A percentile compares a stretch with the other conserved stretches of the same genome.
Conservation (phyloP, 2,329 filamentous ascomycete genomes). For the Diplodia mutila region DNA sequence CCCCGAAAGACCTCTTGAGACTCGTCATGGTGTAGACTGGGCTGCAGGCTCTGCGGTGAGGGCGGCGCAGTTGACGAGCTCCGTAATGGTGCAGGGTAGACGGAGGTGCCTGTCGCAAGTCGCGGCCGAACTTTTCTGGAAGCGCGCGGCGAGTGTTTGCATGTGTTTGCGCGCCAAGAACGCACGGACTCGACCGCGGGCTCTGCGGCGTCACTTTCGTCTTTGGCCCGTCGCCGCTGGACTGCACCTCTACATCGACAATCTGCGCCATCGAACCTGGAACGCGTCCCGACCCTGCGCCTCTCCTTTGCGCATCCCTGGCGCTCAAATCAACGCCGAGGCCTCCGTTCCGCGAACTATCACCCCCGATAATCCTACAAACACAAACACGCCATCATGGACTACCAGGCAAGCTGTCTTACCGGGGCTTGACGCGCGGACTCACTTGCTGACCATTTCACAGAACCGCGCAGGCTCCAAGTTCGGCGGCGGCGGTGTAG, state of each 20-base stretch:
- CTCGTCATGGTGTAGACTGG: slow-evolving; percentile 57
- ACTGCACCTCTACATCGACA: not conserved
- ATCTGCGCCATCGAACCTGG: not conserved
- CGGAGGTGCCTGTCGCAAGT: slow-evolving; percentile 7
- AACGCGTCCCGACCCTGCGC: not conserved
- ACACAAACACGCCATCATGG: slow-evolving; percentile 12
- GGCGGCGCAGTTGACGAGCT: not conserved
- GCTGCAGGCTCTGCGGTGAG: not conserved
- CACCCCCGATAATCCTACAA: not conserved
- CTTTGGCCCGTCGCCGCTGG: slow-evolving; percentile 6
- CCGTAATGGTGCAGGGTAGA: not conserved
- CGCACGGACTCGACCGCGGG: slow-evolving; percentile 1
- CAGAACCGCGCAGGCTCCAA: slow-evolving; percentile 95
- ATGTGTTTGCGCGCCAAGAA: slow-evolving; percentile 19
- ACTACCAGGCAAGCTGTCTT: slow-evolving; percentile 24
- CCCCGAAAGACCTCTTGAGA: slow-evolving; percentile 60
- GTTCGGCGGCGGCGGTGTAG: slow-evolving; percentile 95
- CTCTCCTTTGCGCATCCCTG: not conserved
- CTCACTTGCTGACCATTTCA: slow-evolving; percentile 20
- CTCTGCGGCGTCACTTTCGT: slow-evolving; percentile 20
- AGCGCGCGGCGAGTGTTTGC: slow-evolving; percentile 17
- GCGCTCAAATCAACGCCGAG: not conserved
- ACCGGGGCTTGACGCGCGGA: not conserved
- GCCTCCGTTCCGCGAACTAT: not conserved
- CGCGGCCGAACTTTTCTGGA: slow-evolving; percentile 23